Percentiles rank a stretch among this genome's conserved stretches.
These are phyloP conservation scores for Kwoniella shivajii DNA, from an alignment of 1,284 basidiomycete species.

Conservation along the genomic window DNA sequence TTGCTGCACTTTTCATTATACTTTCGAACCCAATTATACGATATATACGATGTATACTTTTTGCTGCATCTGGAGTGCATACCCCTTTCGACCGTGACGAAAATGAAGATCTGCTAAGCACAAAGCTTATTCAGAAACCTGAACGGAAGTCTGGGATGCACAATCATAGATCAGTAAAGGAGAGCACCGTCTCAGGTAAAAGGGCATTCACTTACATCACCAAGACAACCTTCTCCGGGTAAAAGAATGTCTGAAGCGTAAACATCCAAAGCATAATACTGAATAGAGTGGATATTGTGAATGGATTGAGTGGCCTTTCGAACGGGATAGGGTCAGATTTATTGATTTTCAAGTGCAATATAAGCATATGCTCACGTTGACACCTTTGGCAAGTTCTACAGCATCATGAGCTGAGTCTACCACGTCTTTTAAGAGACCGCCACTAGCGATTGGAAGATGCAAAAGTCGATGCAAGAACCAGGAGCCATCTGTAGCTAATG, in stretches of 20 bases:
- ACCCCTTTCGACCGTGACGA: too few species aligned
- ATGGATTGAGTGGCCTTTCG: constrained; percentile 15
- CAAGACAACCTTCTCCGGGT: constrained; percentile 18
- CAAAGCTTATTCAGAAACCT: not conserved
- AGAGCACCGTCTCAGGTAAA: not conserved
- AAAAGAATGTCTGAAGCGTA: constrained; percentile 20
- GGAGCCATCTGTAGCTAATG: constrained; percentile 22
- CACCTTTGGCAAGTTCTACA: constrained; percentile 17
- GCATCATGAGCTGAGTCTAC: constrained; percentile 19
- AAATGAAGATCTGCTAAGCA: not conserved
- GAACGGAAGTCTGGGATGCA: not conserved
- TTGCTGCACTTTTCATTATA: too few species aligned
- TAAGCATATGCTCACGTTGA: constrained; percentile 23
- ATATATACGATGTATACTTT: too few species aligned
- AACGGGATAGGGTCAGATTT: not conserved
- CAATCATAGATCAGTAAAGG: not conserved
- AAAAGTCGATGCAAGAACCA: constrained; percentile 22
- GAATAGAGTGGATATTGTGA: constrained; percentile 14
- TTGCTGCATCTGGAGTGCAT: too few species aligned
- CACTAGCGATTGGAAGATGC: constrained; percentile 13
- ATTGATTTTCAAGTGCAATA: not conserved
- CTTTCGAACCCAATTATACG: too few species aligned
- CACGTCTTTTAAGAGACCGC: constrained; percentile 10
- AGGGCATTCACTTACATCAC: constrained; percentile 14
- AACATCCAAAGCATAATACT: constrained; percentile 21